Percentiles rank a stretch among this genome's conserved stretches.
phyloP scores from a whole-genome alignment of 768 basidiomycete species.

The Lactifluus piperatus region DNA sequence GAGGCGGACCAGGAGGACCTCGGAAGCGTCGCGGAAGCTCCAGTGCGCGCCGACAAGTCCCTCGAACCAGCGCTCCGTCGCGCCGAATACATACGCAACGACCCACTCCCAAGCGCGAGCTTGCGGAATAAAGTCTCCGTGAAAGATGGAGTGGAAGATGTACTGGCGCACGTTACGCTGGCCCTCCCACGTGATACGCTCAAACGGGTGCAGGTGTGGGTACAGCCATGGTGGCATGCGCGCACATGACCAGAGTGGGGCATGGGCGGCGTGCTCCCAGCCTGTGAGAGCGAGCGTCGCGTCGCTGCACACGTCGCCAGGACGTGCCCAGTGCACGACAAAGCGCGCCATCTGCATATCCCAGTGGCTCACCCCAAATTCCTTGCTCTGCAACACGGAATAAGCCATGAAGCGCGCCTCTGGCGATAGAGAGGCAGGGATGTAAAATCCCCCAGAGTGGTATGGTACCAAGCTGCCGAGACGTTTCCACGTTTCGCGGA shows the following conservation, averaged over 20 bases:
- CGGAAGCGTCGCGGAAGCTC: conserved; percentile 22
- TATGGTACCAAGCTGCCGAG: conserved; percentile 22
- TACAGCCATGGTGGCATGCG: conserved; percentile 26
- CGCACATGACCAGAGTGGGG: conserved; percentile 29
- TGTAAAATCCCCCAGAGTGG: conserved; percentile 27
- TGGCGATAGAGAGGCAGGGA: conserved; percentile 23
- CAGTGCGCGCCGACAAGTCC: conserved; percentile 25
- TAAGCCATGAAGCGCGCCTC: conserved; percentile 23
- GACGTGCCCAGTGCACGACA: conserved; percentile 22
- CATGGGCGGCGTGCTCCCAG: conserved; percentile 27
- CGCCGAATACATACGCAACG: conserved; percentile 25
- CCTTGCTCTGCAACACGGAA: conserved; percentile 22
- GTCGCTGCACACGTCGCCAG: conserved; percentile 13
- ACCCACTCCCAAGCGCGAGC: conserved; percentile 24
- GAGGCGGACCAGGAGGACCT: conserved; percentile 23
- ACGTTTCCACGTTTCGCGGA: conserved; percentile 25
- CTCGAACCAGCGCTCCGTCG: conserved; percentile 29
- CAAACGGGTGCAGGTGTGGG: conserved; percentile 20
- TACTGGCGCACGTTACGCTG: conserved; percentile 22
- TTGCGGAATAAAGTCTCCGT: conserved; percentile 11
- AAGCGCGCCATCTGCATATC: conserved; percentile 29
- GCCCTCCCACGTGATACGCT: conserved; percentile 22
- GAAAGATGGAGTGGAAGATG: conserved; percentile 23
- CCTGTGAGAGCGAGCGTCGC: conserved; percentile 24
- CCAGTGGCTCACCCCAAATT: conserved; percentile 25